Evolutionary conservation across 306 rosid species (phyloP), one percentile per base, ranked within the genome.

Genomic region (Boehmeria nivea): DNA sequence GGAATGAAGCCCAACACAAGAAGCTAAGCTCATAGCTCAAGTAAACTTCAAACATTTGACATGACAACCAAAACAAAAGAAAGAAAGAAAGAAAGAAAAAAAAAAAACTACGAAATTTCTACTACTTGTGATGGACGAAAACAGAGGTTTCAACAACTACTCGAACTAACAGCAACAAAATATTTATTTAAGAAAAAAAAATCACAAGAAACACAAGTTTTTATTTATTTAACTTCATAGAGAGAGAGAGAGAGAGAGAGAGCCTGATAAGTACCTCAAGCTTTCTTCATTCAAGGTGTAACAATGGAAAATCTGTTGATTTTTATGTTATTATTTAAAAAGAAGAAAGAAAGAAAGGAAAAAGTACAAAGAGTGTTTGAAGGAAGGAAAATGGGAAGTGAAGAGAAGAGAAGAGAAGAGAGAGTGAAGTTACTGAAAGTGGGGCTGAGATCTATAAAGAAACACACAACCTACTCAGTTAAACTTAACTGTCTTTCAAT

Each of bases 101-200:
- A n/a, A n/a, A n/a, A n/a, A n/a, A n/a, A n/a, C n/a, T 10, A 31
- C 49, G 34, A 57, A 52, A 51, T 60, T 52, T 74, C 51, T 27
- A 67, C 82, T 34, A 64, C 75, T 34, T 34, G 65, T 55, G 24
- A 19, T 6, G 45, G 48, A 49, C 64, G 57, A 34, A 33, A 17
- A n/a, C 37, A 48, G 59, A 12, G 24, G 58, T 67, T 66, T 70
- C 76, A 31, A 65, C 71, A 78, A 80, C 93, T 50, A 81, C 81
- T 73, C 58, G 12, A 62, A 79, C 85, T 70, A 73, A 84, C 81
- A 11, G 31, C 11, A 4, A 48, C 45, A 68, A 70, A 66, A 78
- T 3, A 4, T 44, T 17, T 17, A 2, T 44, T 37, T 56, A n/a
- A n/a, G n/a, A n/a, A n/a, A n/a, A n/a, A n/a, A n/a, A n/a, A n/a